Evolutionary conservation across 1,139 yeast species (phyloP), one percentile per base, ranked within the genome.

Genomic region (Sugiyamaella castrensis): DNA sequence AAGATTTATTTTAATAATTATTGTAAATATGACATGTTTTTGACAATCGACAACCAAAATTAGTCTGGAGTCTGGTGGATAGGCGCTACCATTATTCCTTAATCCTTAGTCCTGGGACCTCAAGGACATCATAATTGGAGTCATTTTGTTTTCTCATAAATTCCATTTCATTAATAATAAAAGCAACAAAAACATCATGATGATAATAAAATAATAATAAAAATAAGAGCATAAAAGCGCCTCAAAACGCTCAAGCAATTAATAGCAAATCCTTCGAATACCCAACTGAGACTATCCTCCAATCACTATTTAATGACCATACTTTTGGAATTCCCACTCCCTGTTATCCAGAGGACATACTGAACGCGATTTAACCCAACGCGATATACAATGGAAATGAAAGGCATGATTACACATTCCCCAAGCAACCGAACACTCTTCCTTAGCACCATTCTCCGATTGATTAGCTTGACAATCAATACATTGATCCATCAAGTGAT

Each of bases 401-500:
- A 88, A 88, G 19, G 95, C 94, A 65, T 88, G 96, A 64, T 89
- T 91, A 71, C 99, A 92, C 48, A 80, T 80, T 37, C 98, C 99
- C 95, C 98, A 91, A 1, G 98, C 98, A 8, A 96, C 95, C 45
- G 87, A 84, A 71, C 99, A 94, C 58, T 86, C 94, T 40, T 81
- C 84, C 42, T 79, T 77, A n/a, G 84, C 72, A 12, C 73, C 73
- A 46, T 81, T 79, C 13, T 39, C 48, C 66, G 82, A 83, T 37
- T 85, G 83, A 62, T 84, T 83, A 13, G 96, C 75, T 68, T 89
- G 96, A 67, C 99, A 94, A 66, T 91, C 98, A 58, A 94, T 92
- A 69, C 99, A 94, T 24, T 95, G 95, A 61, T 94, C 99, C 99
- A 94, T 94, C 60, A 92, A 79, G 70, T 92, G 98, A 69, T 92